Evolutionary conservation across 805 yeast genomes (phyloP).

Genomic region (Candida hispaniensis): DNA sequence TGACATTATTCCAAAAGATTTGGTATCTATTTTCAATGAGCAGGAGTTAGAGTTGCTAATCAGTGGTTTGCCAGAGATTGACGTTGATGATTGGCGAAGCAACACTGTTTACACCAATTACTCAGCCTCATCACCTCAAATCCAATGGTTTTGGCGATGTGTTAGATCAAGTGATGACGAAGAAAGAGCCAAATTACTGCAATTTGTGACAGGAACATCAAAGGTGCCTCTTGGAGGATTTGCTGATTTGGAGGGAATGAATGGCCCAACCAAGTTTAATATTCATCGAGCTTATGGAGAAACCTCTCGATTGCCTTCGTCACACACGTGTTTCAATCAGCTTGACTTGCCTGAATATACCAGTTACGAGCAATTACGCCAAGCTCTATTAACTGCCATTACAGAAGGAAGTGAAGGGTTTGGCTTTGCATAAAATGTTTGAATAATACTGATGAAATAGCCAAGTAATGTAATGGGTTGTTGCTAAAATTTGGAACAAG

Average conservation of each 20-base stretch:
- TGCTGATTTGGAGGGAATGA: slow-evolving; percentile 76
- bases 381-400: slow-evolving; percentile 69
- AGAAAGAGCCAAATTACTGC: slow-evolving; percentile 86
- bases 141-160: slow-evolving; percentile 97
- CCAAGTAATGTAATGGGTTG: too few relatives aligned
- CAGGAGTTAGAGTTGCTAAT: slow-evolving; percentile 88
- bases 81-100: slow-evolving; percentile 90
- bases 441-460: too few relatives aligned
- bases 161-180: slow-evolving; percentile 88
- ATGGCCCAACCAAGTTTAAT: slow-evolving; percentile 75
- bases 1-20: slow-evolving; percentile 74
- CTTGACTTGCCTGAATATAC: slow-evolving; percentile 89
- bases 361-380: slow-evolving; percentile 73
- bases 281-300: slow-evolving; percentile 84
- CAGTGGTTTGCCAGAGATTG: slow-evolving; percentile 93
- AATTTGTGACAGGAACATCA: slow-evolving; percentile 94
- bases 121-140: slow-evolving; percentile 69
- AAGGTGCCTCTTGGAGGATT: slow-evolving; percentile 94
- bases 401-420: slow-evolving; percentile 96
- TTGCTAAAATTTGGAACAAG: too few relatives aligned
- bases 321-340: slow-evolving; percentile 96
- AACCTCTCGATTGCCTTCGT: slow-evolving; percentile 79
- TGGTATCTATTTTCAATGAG: slow-evolving; percentile 83
- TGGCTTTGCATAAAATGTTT: slow-evolving; percentile 62
- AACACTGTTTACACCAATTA: slow-evolving; percentile 74